A percentile compares a stretch with the other conserved stretches of the same genome.
Evolutionary conservation across 164 flowering plant genomes (phyloP).

Genomic region (Aristolochia californica): DNA sequence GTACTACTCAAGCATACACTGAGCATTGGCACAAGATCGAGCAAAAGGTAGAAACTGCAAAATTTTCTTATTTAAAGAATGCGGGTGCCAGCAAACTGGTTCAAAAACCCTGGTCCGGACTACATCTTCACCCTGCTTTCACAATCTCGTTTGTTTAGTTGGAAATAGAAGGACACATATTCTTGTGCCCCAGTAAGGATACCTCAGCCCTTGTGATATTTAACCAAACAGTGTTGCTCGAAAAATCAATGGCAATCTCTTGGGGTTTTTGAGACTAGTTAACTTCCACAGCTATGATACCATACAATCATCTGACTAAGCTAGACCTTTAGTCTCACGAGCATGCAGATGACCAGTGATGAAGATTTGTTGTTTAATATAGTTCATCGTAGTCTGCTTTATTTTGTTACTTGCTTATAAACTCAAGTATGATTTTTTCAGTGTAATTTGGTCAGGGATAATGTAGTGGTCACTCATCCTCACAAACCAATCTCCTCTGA

Average conservation of each 20-base stretch:
- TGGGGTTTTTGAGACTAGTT: no score
- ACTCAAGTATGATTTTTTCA: conserved; percentile 70
- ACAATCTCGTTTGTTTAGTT: background rate
- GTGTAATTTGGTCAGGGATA: conserved; percentile 76
- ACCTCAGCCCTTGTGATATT: no score
- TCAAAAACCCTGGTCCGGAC: no score
- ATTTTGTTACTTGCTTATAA: conserved; percentile 50
- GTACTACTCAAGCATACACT: conserved; percentile 32
- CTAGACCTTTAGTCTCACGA: no score
- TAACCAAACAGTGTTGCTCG: no score
- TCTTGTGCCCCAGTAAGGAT: background rate
- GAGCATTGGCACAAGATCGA: conserved; percentile 17
- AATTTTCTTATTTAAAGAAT: background rate
- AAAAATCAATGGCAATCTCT: no score
- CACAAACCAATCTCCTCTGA: background rate
- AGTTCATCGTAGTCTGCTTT: no score
- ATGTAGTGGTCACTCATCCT: conserved; percentile 22
- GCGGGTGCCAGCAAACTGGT: background rate
- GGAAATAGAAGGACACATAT: background rate
- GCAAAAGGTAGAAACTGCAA: conserved; percentile 32
- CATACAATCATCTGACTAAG: no score
- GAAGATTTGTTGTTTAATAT: no score
- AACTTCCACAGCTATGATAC: no score
- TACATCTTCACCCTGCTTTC: background rate
- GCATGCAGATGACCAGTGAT: no score